Evolutionary conservation across 345 rosid species (phyloP).

Genomic region (Kandelia obovata): DNA sequence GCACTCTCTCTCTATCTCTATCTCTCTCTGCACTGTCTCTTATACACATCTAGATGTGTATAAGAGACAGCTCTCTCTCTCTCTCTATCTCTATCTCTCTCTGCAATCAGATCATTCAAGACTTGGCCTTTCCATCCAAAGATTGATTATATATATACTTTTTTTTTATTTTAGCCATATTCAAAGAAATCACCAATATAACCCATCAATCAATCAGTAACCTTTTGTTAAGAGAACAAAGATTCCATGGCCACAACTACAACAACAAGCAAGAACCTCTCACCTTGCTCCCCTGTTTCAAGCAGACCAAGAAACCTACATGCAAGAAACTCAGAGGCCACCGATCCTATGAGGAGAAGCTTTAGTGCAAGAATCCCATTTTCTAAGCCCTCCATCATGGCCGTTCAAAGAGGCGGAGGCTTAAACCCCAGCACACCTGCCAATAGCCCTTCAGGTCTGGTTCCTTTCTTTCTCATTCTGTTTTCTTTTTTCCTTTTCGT

Average conservation of each 20-base stretch:
- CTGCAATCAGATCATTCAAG: background rate
- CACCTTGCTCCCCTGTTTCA: conserved; percentile 26
- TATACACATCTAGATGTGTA: no score
- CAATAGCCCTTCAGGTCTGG: conserved; percentile 58
- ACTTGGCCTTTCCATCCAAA: background rate
- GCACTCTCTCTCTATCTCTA: no score
- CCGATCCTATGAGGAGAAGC: conserved; percentile 65
- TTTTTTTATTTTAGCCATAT: background rate
- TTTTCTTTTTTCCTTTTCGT: background rate
- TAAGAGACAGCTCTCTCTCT: no score
- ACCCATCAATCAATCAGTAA: background rate
- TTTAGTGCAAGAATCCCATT: conserved; percentile 56
- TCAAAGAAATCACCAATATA: background rate
- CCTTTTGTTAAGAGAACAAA: background rate
- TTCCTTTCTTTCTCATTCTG: background rate
- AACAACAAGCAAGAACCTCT: conserved; percentile 15
- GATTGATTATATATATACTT: background rate
- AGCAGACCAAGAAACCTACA: conserved; percentile 35
- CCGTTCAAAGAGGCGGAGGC: conserved; percentile 31
- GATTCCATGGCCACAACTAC: conserved; percentile 8
- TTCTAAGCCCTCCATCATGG: conserved; percentile 34
- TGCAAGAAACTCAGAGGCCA: conserved; percentile 55
- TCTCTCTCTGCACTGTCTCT: no score
- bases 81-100: background rate
- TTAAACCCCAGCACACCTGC: conserved; percentile 50